phyloP scores from a whole-genome alignment of 2,329 filamentous ascomycete species.

The Phyllosticta ampelicida region DNA sequence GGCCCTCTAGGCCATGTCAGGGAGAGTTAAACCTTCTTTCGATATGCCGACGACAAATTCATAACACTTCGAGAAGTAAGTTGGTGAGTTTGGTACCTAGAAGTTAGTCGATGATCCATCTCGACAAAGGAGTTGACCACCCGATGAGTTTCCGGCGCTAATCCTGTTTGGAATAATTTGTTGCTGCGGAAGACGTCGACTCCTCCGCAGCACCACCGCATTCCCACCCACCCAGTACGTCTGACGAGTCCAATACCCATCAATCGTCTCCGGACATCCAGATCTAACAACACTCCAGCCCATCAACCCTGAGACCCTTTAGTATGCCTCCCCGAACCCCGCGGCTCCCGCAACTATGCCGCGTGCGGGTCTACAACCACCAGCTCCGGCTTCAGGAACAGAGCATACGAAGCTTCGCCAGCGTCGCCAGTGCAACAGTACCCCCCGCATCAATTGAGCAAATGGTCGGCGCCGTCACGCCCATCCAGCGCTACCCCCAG shows the following conservation, averaged over 20 bases:
- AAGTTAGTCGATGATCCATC: background rate
- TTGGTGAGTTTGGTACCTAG: background rate
- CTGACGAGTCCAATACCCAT: background rate
- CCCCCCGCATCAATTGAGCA: slow-evolving; percentile 43
- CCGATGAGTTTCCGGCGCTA: slow-evolving; percentile 7
- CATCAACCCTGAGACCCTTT: background rate
- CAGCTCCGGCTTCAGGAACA: slow-evolving; percentile 19
- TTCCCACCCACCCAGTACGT: background rate
- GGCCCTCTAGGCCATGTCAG: background rate
- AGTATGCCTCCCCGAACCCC: slow-evolving; percentile 30
- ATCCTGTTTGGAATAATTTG: slow-evolving; percentile 8
- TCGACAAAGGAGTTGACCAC: background rate
- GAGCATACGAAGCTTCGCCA: slow-evolving; percentile 37
- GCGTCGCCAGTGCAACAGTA: slow-evolving; percentile 39
- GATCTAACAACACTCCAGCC: background rate
- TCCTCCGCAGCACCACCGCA: background rate
- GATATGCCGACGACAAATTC: background rate
- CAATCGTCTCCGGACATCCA: background rate
- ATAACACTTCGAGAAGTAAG: background rate
- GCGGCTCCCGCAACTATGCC: slow-evolving; percentile 21
- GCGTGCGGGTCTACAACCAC: slow-evolving; percentile 18
- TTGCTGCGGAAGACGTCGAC: slow-evolving; percentile 3
- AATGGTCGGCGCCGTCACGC: slow-evolving; percentile 32
- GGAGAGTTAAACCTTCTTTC: background rate
- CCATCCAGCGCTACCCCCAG: slow-evolving; percentile 43